Evolutionary conservation across 306 rosid genomes (phyloP), one percentile per base, ranked within the genome.

Genomic region (Cucurbita pepo): DNA sequence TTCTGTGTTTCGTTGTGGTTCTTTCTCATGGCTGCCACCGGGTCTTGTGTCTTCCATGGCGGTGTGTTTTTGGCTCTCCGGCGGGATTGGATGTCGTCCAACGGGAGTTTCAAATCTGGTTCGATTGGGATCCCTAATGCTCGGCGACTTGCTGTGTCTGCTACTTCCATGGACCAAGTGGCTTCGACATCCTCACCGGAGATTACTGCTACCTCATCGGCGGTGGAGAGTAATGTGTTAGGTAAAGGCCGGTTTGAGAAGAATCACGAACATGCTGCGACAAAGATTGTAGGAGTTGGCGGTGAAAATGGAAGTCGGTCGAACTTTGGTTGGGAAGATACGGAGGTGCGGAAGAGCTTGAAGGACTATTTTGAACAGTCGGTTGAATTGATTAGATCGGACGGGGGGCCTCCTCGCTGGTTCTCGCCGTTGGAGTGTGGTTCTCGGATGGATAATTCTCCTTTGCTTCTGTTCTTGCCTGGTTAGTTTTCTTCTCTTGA

Each of bases 361-460:
- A 83, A 74, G 71, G 86, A 82, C 30, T 90, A 77, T 69, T 75
- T 87, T 2, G 82, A 86, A 69, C 84, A 81, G 47, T 78, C 90
- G 1, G 82, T 75, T 81, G 87, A 77, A 22, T 45, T 88, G 6
- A 65, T 88, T 21, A 10, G 66, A 69, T 73, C 87, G 22, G 88
- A 86, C 70, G 82, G 81, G 40, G 96, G 98, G 36, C 89, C 92
- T 19, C 96, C 94, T 16, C 89, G 96, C 65, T 88, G 98, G 98
- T 89, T 90, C 88, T 87, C 94, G 50, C 98, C 98, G 4, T 25
- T 87, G 77, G 85, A 86, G 44, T 75, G 87, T 70, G 84, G 81
- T 44, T 77, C 82, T 37, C 92, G 80, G 25, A 12, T 60, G 71
- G 43, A 72, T 9, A 76, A 83, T 51, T 79, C 95, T 34, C 98